Evolutionary conservation across 768 basidiomycete genomes (phyloP).

Genomic region (Galerina marginata): DNA sequence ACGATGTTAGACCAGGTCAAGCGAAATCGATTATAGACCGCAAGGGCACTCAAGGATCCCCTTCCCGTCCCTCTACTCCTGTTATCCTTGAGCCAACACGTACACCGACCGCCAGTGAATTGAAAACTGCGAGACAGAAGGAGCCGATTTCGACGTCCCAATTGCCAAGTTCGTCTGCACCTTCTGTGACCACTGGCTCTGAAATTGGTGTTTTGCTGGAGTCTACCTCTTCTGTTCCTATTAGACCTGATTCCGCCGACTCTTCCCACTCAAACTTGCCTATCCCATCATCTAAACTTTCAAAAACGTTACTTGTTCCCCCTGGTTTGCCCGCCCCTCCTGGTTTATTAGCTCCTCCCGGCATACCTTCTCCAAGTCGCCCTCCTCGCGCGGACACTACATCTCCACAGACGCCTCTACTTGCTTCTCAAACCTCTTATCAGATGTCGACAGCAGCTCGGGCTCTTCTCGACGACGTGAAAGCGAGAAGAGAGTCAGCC

Average conservation of each 20-base stretch:
- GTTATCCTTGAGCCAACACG: constrained; percentile 57
- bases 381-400: constrained; percentile 54
- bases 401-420: constrained; percentile 54
- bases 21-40: constrained; percentile 47
- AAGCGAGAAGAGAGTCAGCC: constrained; percentile 69
- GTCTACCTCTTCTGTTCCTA: constrained; percentile 42
- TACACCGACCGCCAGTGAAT: constrained; percentile 50
- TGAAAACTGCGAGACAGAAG: constrained; percentile 43
- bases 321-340: constrained; percentile 63
- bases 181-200: constrained; percentile 55
- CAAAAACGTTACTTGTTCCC: constrained; percentile 36
- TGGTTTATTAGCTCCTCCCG: constrained; percentile 64
- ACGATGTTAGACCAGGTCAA: constrained; percentile 38
- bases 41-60: constrained; percentile 47
- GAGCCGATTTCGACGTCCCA: constrained; percentile 36
- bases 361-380: constrained; percentile 63
- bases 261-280: constrained; percentile 40
- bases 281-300: constrained; percentile 45
- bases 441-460: constrained; percentile 89
- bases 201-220: constrained; percentile 56
- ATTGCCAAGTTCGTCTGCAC: constrained; percentile 47
- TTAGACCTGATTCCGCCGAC: constrained; percentile 39
- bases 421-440: constrained; percentile 69
- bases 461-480: constrained; percentile 84
- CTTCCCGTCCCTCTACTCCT: constrained; percentile 69